Base-by-base conservation (phyloP, 805 yeast species). In the Metschnikowia reukaufii region DNA sequence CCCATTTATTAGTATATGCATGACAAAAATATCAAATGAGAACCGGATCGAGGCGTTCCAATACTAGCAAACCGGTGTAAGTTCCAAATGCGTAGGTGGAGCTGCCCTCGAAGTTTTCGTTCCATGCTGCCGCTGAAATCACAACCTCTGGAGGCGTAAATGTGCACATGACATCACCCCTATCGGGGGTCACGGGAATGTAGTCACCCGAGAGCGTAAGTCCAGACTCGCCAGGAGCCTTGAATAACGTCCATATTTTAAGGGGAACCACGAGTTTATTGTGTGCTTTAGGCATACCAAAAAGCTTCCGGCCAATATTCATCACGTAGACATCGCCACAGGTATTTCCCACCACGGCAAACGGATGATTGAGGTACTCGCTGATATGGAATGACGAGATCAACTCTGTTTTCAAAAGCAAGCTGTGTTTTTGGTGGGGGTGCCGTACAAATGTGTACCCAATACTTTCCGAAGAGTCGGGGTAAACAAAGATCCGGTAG, bases 111-210 rank as follows among this genome's bases (percentile, higher is more conserved):
- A 60, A 38, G 41, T 68, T 72, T 45, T 78, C 84, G 59, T 77
- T 78, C 94, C 92, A 86, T 19, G 75, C 74, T 1, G 79, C 42
- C 2, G 77, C 54, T 0, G 81, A 72, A 6, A 86, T 64, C 13
- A 70, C 62, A 1, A 82, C 73, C 12, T 77, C 76, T 4, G 76
- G 71, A 1, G 88, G 82, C 42, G 73, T 73, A 4, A 77, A 55
- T 12, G 68, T 57, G 5, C 53, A 51, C 47, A 64, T 54, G 50
- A 67, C 43, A 18, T 52, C 49, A 47, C 63, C 21, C 52, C 47
- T 54, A 18, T 70, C 75, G 4, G 67, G 57, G 1, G 68, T 55
- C 7, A 64, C 60, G 29, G 61, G 60, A 23, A 57, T 62, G 42
- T 63, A 66, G 53, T 62, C 63, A 20, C 67, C 66, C 10, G 34